Base-by-base conservation (phyloP, 2,329 filamentous ascomycete genomes). In the Endothia cerciana region DNA sequence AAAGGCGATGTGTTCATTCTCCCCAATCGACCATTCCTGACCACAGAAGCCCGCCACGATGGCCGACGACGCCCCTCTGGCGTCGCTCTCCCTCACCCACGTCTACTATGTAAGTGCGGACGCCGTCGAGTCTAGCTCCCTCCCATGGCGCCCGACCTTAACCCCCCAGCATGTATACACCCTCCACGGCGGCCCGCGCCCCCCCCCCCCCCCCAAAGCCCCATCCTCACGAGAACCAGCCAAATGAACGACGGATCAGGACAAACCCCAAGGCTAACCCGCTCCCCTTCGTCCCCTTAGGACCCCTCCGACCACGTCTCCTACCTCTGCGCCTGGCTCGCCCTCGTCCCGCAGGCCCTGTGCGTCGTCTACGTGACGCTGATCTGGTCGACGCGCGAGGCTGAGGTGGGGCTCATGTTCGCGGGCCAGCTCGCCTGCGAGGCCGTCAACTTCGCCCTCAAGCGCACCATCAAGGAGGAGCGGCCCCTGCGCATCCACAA, bases 31-130 rank as follows among this genome's bases (percentile, higher is more conserved):
- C 38, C 17, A 33, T 15, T 28, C n/a, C 51, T 38, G 25, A 19
- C n/a, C 25, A 17, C 30, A 11, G 40, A 56, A 38, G 10, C n/a
- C 45, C 19, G 33, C 45, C 49, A 28, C 59, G 47, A 81, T 81
- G 79, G 72, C 78, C 38, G 77, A 78, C 72, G 80, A 84, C 69
- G 70, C 77, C 30, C 88, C 91, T 49, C 83, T 98, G 65, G 93
- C 94, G 61, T 98, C 94, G 30, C 86, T 99, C 68, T 97, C 94
- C 61, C 81, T 99, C 71, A 98, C 95, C 13, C 94, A 98, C 81
- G 94, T 98, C 72, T 92, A 95, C 82, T 98, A 98, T 84, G 94
- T 96, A 81, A 74, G 87, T 78, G n/a, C 36, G 6, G 4, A 7
- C 33, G 33, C 33, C 33, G 33, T 36, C 33, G 33, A 36, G 6